These are phyloP conservation scores for Ministeria vibrans DNA, from an alignment of 78 protist species.

Conservation along the genomic window DNA sequence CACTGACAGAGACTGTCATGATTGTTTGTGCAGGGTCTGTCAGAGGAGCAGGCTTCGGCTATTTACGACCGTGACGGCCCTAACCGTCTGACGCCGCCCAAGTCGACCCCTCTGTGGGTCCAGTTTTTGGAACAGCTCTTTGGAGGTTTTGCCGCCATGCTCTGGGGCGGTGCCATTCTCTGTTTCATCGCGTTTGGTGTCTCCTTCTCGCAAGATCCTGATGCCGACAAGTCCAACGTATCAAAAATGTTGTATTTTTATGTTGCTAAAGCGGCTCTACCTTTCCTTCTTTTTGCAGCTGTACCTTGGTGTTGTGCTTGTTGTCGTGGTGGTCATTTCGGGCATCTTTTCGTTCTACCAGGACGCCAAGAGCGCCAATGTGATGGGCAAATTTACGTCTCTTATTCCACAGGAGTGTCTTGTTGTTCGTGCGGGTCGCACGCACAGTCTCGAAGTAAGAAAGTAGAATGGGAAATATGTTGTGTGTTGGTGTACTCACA, in stretches of 20 bases:
- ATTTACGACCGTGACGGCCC: slow-evolving; percentile 32
- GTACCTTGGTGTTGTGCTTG: slow-evolving; percentile 74
- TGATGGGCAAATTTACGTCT: slow-evolving; percentile 70
- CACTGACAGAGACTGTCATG: neutral
- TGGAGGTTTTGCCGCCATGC: slow-evolving; percentile 47
- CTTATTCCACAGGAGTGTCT: slow-evolving; percentile 51
- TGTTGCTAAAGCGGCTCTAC: too few species aligned
- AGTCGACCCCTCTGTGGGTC: slow-evolving; percentile 33
- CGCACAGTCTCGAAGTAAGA: too few species aligned
- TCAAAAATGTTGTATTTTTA: neutral
- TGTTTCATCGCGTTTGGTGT: slow-evolving; percentile 45
- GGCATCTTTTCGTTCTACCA: slow-evolving; percentile 74
- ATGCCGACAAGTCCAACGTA: neutral
- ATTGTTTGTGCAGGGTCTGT: neutral
- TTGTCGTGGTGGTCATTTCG: slow-evolving; percentile 74
- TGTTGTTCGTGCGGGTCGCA: slow-evolving; percentile 57
- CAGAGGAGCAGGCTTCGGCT: neutral
- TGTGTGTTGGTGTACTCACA: too few species aligned
- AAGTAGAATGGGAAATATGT: too few species aligned
- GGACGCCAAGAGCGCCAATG: slow-evolving; percentile 56
- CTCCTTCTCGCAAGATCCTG: neutral
- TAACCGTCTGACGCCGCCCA: slow-evolving; percentile 59
- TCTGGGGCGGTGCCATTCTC: slow-evolving; percentile 54
- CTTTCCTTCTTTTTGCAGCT: too few species aligned
- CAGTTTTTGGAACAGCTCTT: slow-evolving; percentile 24